Evolutionary conservation across 495 filamentous ascomycete species (phyloP).

Genomic region (Xylaria flabelliformis): DNA sequence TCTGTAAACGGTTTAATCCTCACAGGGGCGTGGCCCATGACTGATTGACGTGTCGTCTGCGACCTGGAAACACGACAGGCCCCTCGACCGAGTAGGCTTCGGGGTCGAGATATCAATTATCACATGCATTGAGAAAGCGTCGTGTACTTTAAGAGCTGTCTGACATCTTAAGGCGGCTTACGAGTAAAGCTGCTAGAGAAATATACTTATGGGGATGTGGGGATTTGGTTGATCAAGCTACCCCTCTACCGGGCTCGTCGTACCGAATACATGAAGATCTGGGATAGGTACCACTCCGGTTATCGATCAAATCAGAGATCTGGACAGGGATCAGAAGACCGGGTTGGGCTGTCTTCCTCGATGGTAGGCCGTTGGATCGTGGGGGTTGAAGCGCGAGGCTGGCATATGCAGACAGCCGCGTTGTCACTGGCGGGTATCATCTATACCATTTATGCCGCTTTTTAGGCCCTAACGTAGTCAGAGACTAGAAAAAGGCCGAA

Average conservation of each 20-base stretch:
- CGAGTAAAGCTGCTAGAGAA: not conserved
- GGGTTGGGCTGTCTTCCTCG: conserved; percentile 26
- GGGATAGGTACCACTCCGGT: conserved; percentile 27
- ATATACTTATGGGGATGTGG: not conserved
- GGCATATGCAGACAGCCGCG: conserved; percentile 26
- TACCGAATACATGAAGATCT: conserved; percentile 23
- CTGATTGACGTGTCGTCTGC: conserved; percentile 23
- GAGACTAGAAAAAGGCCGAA: not conserved
- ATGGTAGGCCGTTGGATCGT: conserved; percentile 26
- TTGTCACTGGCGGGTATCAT: conserved; percentile 8
- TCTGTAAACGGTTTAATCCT: conserved; percentile 23
- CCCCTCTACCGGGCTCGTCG: conserved; percentile 20
- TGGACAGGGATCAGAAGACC: conserved; percentile 20
- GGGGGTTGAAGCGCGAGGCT: conserved; percentile 28
- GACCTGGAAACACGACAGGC: not conserved
- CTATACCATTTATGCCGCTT: not conserved
- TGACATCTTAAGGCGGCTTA: not conserved
- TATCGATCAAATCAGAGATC: conserved; percentile 29
- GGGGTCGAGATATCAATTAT: not conserved
- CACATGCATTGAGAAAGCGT: not conserved
- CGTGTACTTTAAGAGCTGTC: not conserved
- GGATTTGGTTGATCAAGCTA: not conserved
- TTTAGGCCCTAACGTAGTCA: not conserved
- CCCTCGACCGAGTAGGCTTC: not conserved
- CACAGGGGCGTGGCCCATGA: conserved; percentile 14